Evolutionary conservation across 495 filamentous ascomycete species (phyloP).

Genomic region (Amniculicola lignicola): DNA sequence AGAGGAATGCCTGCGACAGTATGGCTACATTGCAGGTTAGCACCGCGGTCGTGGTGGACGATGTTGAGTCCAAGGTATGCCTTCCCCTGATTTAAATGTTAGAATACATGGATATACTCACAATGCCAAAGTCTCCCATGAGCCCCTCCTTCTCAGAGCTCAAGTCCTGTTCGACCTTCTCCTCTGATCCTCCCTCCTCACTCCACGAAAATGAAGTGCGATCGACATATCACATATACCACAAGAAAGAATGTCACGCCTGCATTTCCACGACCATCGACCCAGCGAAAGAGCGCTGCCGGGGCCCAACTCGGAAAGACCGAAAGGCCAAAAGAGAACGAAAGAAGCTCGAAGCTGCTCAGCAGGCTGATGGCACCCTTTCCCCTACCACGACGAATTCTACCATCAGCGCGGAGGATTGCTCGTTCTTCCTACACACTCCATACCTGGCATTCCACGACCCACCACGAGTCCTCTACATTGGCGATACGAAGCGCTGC

Average conservation of each 20-base stretch:
- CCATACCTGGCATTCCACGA: constrained; percentile 28
- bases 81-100: too few species aligned
- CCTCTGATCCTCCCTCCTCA: background rate
- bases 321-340: background rate
- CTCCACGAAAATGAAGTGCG: background rate
- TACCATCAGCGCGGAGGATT: background rate
- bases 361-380: background rate
- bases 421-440: constrained; percentile 26
- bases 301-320: background rate
- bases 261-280: constrained; percentile 4
- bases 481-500: constrained; percentile 8
- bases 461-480: constrained; percentile 26
- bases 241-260: constrained; percentile 2
- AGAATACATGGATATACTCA: background rate
- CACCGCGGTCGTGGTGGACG: background rate
- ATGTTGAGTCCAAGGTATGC: background rate
- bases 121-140: background rate
- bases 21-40: background rate
- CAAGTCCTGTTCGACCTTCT: background rate
- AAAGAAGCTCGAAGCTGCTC: background rate
- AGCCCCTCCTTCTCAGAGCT: background rate
- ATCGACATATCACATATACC: constrained; percentile 24
- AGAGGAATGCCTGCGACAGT: background rate
- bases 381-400: background rate
- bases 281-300: background rate